These are phyloP conservation scores for Corchorus capsularis DNA, from an alignment of 345 rosid genomes.

Conservation along the genomic window DNA sequence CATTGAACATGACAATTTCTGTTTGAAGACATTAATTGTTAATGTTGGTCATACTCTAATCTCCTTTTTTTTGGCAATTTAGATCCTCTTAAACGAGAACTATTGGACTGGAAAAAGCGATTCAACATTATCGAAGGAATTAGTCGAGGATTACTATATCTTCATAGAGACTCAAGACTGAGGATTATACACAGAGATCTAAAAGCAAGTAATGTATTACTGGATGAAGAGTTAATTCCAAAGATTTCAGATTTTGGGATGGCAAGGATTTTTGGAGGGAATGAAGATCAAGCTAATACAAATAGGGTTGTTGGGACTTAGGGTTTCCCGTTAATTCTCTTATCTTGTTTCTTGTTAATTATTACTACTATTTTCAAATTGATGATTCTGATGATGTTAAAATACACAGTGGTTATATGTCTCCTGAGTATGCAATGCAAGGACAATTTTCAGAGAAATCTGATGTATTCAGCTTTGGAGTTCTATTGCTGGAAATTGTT, in stretches of 20 bases:
- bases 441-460: slow-evolving; percentile 50
- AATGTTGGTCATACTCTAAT: not conserved
- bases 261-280: slow-evolving; percentile 33
- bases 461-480: slow-evolving; percentile 49
- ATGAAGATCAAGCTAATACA: slow-evolving; percentile 30
- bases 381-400: not conserved
- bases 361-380: not conserved
- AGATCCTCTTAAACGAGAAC: slow-evolving; percentile 13
- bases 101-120: slow-evolving; percentile 21
- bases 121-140: slow-evolving; percentile 27
- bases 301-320: slow-evolving; percentile 31
- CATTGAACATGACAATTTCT: too few relatives aligned
- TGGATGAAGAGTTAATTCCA: slow-evolving; percentile 30
- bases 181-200: slow-evolving; percentile 39
- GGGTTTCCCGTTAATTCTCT: too few relatives aligned
- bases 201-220: slow-evolving; percentile 34
- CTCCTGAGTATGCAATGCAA: slow-evolving; percentile 44
- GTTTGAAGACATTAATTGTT: not conserved
- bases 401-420: slow-evolving; percentile 44
- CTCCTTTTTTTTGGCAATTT: not conserved
- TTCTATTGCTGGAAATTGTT: slow-evolving; percentile 41
- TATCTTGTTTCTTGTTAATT: not conserved
- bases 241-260: slow-evolving; percentile 44
- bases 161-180: slow-evolving; percentile 33
- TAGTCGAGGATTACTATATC: slow-evolving; percentile 30